Evolutionary conservation across 139 green algal genomes (phyloP).

Genomic region (Coelastrella sp.): DNA sequence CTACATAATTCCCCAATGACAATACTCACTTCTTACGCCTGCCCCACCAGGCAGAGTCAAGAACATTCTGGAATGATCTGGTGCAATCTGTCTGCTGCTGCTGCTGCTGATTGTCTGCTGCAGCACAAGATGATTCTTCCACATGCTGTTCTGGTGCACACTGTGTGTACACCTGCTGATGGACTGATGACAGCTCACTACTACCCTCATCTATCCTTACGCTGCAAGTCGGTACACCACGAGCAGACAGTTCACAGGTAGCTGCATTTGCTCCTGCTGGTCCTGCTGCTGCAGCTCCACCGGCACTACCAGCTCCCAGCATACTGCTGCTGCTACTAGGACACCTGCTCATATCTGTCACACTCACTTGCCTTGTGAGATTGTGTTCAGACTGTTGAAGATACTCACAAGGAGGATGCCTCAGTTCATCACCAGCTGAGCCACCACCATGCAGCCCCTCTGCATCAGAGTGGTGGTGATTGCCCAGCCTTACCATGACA

Average conservation of each 20-base stretch:
- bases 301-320: neutral
- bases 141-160: neutral
- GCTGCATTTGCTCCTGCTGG: neutral
- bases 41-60: constrained; percentile 19
- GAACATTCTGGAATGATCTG: neutral
- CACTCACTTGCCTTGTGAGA: neutral
- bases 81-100: neutral
- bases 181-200: too few relatives aligned
- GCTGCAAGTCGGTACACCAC: too few relatives aligned
- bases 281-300: neutral
- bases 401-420: neutral
- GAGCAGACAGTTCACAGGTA: too few relatives aligned
- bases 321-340: neutral
- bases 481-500: neutral
- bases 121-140: too few relatives aligned
- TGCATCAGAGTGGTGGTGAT: neutral
- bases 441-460: too few relatives aligned
- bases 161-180: too few relatives aligned
- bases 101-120: neutral
- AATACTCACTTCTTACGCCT: neutral
- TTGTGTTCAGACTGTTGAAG: neutral
- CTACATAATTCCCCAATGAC: too few relatives aligned
- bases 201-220: too few relatives aligned
- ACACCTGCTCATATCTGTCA: neutral
- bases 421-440: neutral